A percentile compares a stretch with the other conserved stretches of the same genome.
These are phyloP conservation scores for Myriosclerotinia duriaeana DNA, from an alignment of 2,329 filamentous ascomycete species.

Conservation along the genomic window DNA sequence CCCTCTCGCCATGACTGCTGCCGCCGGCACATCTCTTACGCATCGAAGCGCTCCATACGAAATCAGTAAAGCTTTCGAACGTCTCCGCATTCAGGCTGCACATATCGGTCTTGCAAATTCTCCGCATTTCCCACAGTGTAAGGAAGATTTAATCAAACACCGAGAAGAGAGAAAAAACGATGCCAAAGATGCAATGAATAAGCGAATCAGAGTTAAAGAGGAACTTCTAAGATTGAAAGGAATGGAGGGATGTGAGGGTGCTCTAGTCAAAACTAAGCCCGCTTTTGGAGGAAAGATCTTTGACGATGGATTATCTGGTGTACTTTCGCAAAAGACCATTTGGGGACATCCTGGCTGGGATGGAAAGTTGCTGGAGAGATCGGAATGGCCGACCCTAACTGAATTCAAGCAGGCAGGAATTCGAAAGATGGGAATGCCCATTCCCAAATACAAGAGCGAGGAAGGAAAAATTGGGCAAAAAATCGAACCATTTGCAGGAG, in stretches of 20 bases:
- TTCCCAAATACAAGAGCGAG: not conserved
- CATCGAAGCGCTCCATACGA: constrained; percentile 12
- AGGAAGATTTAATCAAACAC: constrained; percentile 5
- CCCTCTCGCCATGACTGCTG: not conserved
- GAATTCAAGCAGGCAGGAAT: constrained; percentile 13
- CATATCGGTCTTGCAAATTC: not conserved
- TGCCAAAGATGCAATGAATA: constrained; percentile 1
- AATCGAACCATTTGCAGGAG: not conserved
- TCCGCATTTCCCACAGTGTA: not conserved
- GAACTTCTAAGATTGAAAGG: constrained; percentile 12
- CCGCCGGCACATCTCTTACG: constrained; percentile 9
- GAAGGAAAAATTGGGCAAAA: not conserved
- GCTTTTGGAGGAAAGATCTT: constrained; percentile 3
- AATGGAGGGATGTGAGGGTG: not conserved
- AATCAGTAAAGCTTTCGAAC: constrained; percentile 1
- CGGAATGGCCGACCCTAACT: constrained; percentile 6
- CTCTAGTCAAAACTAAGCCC: not conserved
- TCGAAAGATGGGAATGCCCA: not conserved
- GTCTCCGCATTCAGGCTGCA: not conserved
- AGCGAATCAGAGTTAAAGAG: constrained; percentile 5
- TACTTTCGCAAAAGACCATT: not conserved
- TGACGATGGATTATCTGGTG: not conserved
- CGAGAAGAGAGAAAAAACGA: constrained; percentile 18
- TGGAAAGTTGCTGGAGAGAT: not conserved
- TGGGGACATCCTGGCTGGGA: not conserved